Evolutionary conservation across 2,329 filamentous ascomycete species (phyloP), one percentile per base, ranked within the genome.

Genomic region (Fulvia fulva): DNA sequence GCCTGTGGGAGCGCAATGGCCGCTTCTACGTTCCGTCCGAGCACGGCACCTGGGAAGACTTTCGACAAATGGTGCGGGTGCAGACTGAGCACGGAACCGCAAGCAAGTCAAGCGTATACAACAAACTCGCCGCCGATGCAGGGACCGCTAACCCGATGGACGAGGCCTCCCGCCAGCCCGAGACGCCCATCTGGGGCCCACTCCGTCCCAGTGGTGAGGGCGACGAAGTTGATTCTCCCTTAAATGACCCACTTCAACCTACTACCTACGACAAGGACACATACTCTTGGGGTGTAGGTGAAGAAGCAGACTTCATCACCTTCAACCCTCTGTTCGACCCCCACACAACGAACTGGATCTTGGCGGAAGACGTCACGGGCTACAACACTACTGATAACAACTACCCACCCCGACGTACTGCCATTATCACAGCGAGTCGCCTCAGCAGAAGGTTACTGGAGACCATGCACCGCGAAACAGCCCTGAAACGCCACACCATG

Each of bases 321-420:
- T 82, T 91, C 65, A 89, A 90, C 70, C 89, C 89, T 0, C 80
- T 91, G 43, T 91, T 91, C 68, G 87, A 91, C 66, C 82, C 87
- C 0, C 80, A 85, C 8, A 77, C 82, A 54, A 90, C 87, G 3
- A 86, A 86, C 53, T 91, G 88, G 88, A 83, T 90, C 43, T 86
- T 91, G 57, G 79, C 83, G 4, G 79, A 86, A 60, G 87, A 90
- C 63, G 81, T 88, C 16, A 89, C 87, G 0, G 88, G 87, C 50
- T 90, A 90, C 74, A 79, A 86, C 62, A 76, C 67, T 14, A 72
- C 72, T 3, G 75, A 77, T 11, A 53, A 51, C 9, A 77, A 78
- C 7, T 77, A 81, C 2, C 86, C 87, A 0, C 87, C 88, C 0
- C 86, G 88, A 19, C 83, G 89, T 43, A 85, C 83, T 41, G 83